Conservation (phyloP, 768 basidiomycete species). For the Suillus lakei region DNA sequence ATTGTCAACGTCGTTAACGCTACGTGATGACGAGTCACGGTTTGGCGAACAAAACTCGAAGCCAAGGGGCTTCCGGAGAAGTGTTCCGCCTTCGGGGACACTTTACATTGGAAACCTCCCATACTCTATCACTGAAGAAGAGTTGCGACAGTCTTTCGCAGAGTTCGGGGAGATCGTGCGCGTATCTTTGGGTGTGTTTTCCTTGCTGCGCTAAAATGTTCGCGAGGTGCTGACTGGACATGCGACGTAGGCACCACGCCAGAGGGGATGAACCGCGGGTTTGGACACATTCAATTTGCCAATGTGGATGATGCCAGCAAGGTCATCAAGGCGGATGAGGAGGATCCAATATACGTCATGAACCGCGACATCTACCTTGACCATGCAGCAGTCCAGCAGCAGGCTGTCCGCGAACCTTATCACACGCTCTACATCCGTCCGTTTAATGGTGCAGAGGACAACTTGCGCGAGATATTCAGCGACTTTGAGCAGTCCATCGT, state of each 20-base stretch:
- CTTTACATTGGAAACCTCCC: constrained; percentile 61
- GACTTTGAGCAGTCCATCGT: constrained; percentile 15
- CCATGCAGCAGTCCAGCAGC: constrained; percentile 34
- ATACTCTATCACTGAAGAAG: constrained; percentile 45
- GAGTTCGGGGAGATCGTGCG: constrained; percentile 46
- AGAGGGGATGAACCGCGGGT: constrained; percentile 47
- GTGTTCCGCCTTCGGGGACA: constrained; percentile 36
- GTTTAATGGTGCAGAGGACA: constrained; percentile 31
- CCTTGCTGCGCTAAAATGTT: neutral
- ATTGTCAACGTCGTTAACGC: constrained; percentile 23
- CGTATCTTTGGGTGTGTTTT: constrained; percentile 46
- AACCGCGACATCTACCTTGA: constrained; percentile 50
- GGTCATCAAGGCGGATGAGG: constrained; percentile 38
- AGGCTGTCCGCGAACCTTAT: constrained; percentile 20
- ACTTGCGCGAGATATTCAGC: constrained; percentile 32
- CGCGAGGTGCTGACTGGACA: neutral
- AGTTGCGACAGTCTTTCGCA: constrained; percentile 46
- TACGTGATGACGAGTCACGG: constrained; percentile 9
- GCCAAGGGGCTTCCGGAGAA: constrained; percentile 8
- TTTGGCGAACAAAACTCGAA: neutral
- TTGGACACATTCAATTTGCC: constrained; percentile 50
- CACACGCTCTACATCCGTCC: constrained; percentile 36
- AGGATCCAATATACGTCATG: constrained; percentile 53
- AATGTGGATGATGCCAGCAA: constrained; percentile 40
- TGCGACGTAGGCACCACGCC: constrained; percentile 24